phyloP scores from a whole-genome alignment of 805 yeast species.

The Lachancea thermotolerans region DNA sequence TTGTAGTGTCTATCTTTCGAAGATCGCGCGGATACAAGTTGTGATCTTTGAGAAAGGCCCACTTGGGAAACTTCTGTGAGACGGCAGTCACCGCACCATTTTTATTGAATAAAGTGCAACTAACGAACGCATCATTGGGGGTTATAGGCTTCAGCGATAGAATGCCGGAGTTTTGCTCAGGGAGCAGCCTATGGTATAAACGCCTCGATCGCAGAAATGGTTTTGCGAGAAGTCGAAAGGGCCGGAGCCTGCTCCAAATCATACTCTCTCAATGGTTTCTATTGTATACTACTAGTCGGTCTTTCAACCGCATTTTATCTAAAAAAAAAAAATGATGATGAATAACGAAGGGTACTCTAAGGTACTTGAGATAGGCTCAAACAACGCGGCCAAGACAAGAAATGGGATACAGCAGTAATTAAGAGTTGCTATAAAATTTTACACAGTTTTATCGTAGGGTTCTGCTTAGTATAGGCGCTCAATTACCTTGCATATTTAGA shows the following conservation, averaged over 20 bases:
- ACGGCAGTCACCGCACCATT: conserved; percentile 72
- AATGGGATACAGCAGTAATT: background rate
- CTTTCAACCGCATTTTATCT: background rate
- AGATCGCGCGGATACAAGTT: conserved; percentile 79
- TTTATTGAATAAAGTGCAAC: conserved; percentile 76
- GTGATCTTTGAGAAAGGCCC: conserved; percentile 66
- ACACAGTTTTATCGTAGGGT: background rate
- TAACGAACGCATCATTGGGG: conserved; percentile 43
- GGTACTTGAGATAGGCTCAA: too few species aligned
- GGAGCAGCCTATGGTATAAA: background rate
- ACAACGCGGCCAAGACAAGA: too few species aligned
- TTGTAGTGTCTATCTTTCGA: conserved; percentile 67
- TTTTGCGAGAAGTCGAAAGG: background rate
- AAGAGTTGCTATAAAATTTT: background rate
- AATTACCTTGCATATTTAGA: too few species aligned
- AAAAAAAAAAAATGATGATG: background rate
- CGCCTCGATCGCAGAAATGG: background rate
- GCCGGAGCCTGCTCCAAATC: background rate
- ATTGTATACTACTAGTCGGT: too few species aligned
- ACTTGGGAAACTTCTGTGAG: conserved; percentile 72
- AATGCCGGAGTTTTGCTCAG: conserved; percentile 10
- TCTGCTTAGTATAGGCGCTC: too few species aligned
- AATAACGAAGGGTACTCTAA: background rate
- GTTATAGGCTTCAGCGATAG: conserved; percentile 33
- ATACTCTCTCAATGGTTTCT: background rate